phyloP scores from a whole-genome alignment of 345 rosid species.

The Acer campestre region DNA sequence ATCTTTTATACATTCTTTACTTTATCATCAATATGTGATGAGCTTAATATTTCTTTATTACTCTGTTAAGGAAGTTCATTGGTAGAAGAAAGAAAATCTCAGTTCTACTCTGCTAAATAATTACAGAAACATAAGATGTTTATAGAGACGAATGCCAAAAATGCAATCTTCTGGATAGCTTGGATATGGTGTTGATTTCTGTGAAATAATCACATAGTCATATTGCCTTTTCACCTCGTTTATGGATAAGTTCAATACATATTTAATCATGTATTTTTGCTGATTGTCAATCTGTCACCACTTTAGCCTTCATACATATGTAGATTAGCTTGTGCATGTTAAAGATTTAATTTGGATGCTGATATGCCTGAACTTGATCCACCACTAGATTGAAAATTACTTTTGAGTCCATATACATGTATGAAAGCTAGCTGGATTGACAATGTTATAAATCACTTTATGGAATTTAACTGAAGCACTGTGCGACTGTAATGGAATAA shows the following conservation, averaged over 20 bases:
- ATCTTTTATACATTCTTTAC: neutral
- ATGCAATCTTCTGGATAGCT: neutral
- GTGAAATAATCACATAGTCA: neutral
- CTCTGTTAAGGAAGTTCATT: neutral
- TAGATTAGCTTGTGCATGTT: neutral
- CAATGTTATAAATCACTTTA: neutral
- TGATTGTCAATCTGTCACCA: neutral
- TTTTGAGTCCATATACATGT: neutral
- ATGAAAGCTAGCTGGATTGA: neutral
- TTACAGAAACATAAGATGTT: too few relatives aligned
- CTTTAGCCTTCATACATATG: neutral
- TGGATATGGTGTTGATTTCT: neutral
- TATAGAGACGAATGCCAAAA: neutral
- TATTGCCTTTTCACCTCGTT: neutral
- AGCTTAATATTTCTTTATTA: neutral
- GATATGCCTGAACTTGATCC: constrained; percentile 4
- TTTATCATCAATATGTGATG: neutral
- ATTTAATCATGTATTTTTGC: neutral
- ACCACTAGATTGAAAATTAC: too few relatives aligned
- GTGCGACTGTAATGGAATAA: constrained; percentile 2
- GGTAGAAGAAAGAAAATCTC: neutral
- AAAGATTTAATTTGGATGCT: neutral
- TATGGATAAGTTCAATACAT: neutral
- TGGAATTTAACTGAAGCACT: constrained; percentile 1
- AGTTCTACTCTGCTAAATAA: neutral